A percentile compares a stretch with the other conserved stretches of the same genome.
Conservation (phyloP, 2,329 filamentous ascomycete genomes). For the Daldinia eschscholtzii region DNA sequence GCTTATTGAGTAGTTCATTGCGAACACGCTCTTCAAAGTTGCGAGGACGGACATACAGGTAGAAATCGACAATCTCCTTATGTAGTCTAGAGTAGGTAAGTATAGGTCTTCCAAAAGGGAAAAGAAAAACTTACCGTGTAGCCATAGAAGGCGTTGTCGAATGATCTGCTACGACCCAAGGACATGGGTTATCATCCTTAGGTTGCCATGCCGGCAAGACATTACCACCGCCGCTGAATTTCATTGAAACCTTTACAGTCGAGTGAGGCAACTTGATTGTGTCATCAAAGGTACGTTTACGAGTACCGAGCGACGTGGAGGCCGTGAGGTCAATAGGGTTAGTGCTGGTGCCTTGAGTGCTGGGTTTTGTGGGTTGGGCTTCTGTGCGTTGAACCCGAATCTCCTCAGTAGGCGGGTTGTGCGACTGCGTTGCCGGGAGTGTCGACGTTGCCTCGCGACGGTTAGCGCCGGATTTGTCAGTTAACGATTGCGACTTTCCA, state of each 20-base stretch:
- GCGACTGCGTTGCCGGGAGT: conserved; percentile 36
- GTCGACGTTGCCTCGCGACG: conserved; percentile 46
- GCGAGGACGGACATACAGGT: conserved; percentile 82
- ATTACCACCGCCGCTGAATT: conserved; percentile 63
- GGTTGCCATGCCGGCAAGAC: conserved; percentile 67
- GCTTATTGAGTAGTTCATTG: conserved; percentile 75
- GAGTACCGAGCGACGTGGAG: conserved; percentile 67
- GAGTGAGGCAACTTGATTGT: conserved; percentile 71
- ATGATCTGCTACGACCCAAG: conserved; percentile 73
- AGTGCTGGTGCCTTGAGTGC: conserved; percentile 22
- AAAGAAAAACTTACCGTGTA: conserved; percentile 64
- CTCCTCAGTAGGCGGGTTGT: conserved; percentile 4
- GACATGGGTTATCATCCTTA: conserved; percentile 62
- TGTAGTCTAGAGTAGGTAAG: conserved; percentile 72
- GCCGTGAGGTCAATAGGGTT: conserved; percentile 54
- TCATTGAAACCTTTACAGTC: conserved; percentile 64
- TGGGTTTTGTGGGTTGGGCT: conserved; percentile 27
- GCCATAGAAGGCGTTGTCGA: conserved; percentile 65
- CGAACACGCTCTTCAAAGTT: conserved; percentile 83
- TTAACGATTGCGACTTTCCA: background rate
- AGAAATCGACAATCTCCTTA: conserved; percentile 91
- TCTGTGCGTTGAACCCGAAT: conserved; percentile 12
- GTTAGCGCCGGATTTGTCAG: background rate
- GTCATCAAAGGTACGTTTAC: conserved; percentile 82
- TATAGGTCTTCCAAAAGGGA: background rate